Conservation (phyloP, 108 stramenopile species). For the Parietichytrium sp. region DNA sequence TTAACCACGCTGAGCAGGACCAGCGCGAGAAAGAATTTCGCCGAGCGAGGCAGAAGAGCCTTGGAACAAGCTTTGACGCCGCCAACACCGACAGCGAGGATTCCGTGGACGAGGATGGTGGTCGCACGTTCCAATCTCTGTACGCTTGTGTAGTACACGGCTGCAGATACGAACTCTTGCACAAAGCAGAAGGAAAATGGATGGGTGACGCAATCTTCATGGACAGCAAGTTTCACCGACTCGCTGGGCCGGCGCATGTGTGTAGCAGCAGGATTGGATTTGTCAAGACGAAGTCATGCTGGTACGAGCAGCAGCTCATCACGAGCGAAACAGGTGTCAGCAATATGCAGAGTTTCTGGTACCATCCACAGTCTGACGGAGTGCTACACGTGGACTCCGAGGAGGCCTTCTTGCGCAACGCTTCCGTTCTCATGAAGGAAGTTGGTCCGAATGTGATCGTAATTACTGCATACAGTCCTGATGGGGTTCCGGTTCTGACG, state of each 20-base stretch:
- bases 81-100: neutral
- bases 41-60: neutral
- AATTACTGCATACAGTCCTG: neutral
- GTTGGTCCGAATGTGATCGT: conserved; percentile 18
- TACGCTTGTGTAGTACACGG: conserved; percentile 3
- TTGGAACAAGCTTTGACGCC: neutral
- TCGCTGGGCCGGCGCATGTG: neutral
- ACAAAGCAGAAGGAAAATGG: conserved; percentile 35
- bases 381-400: neutral
- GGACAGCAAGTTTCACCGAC: neutral
- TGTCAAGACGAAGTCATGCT: neutral
- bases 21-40: neutral
- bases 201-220: neutral
- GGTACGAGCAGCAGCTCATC: conserved; percentile 13
- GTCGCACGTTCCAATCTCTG: neutral
- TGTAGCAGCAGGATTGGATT: conserved; percentile 19
- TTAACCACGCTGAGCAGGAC: neutral
- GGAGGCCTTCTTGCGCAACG: neutral
- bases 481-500: neutral
- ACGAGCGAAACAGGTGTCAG: neutral
- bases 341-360: neutral
- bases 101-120: neutral
- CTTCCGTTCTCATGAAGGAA: neutral
- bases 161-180: neutral
- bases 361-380: neutral